Evolutionary conservation across 768 basidiomycete genomes (phyloP), one percentile per base, ranked within the genome.

Genomic region (Lactifluus pinguis): DNA sequence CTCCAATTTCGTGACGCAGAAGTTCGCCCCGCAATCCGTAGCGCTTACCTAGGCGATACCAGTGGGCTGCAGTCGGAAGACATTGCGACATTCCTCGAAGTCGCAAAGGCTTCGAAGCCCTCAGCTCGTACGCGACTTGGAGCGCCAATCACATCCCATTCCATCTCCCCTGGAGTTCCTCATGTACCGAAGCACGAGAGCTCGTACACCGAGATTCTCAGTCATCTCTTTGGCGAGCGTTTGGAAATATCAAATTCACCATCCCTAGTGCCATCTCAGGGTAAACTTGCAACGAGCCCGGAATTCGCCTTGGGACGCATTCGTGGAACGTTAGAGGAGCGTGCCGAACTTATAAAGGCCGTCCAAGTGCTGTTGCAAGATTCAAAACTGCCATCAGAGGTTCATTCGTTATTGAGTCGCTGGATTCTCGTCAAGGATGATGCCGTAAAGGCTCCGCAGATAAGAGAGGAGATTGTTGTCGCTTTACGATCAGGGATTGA

Each of bases 301-400:
- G 92, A 98, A 70, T 98, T 87, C 69, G 95, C 97, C 0, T 80
- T 98, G 39, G 95, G 97, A 13, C 87, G 93, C 49, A 85, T 94
- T 50, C 85, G 91, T 42, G 91, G 89, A 2, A 83, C 92, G 66
- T 70, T 91, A 51, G 88, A 90, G 60, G 80, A 85, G 63, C 82
- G 93, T n/a, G 76, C 76, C 30, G 80, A 84, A 62, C 83, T 98
- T 29, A 71, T 86, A 30, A 70, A 74, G 4, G 78, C 81, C 38
- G 81, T 94, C 32, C 82, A 85, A 67, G 80, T 82, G 42, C 73
- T 93, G 25, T 73, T 98, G 55, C 79, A 80, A 44, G 75, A 77
- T 48, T 73, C 75, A 14, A 72, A 75, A 45, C 67, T 85, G 45
- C 71, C 78, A 38, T 63, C 74, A 1, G 82, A 85, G 4, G 72